Conservation (phyloP, 495 filamentous ascomycete species). For the Talaromyces wortmannii region DNA sequence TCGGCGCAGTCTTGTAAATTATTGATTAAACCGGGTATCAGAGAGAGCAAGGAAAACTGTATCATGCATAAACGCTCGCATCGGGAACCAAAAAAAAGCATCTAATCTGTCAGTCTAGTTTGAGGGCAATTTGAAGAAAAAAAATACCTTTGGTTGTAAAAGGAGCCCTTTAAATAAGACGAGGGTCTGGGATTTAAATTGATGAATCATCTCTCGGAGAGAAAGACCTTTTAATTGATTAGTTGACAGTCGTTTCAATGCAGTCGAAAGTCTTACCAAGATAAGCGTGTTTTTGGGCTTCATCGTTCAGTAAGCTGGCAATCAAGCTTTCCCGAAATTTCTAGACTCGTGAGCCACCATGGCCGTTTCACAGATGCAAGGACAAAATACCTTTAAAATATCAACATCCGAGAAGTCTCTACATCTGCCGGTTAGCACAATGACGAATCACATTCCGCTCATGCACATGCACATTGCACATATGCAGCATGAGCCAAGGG, state of each 20-base stretch:
- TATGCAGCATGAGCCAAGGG: conserved; percentile 32
- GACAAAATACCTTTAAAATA: conserved; percentile 54
- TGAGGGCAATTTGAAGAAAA: too few relatives aligned
- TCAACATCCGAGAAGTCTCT: conserved; percentile 69
- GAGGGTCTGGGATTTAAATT: conserved; percentile 89
- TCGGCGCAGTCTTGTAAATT: conserved; percentile 87
- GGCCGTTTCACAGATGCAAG: not conserved
- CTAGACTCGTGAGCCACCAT: conserved; percentile 30
- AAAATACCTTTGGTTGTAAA: conserved; percentile 90
- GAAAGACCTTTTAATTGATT: conserved; percentile 54
- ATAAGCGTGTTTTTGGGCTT: conserved; percentile 76
- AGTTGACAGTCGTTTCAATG: conserved; percentile 8
- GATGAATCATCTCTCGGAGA: conserved; percentile 82
- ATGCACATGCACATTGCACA: not conserved
- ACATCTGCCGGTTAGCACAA: not conserved
- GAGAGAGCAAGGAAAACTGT: conserved; percentile 89
- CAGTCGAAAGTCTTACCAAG: conserved; percentile 48
- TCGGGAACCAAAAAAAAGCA: conserved; percentile 95
- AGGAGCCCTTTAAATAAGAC: conserved; percentile 90
- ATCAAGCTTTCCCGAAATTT: conserved; percentile 87
- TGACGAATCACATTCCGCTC: not conserved
- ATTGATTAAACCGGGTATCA: conserved; percentile 85
- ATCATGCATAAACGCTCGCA: conserved; percentile 97
- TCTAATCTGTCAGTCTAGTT: conserved; percentile 45
- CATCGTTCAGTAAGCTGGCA: conserved; percentile 56